Evolutionary conservation across 2,329 filamentous ascomycete genomes (phyloP), one percentile per base, ranked within the genome.

Genomic region (Colletotrichum zoysiae): DNA sequence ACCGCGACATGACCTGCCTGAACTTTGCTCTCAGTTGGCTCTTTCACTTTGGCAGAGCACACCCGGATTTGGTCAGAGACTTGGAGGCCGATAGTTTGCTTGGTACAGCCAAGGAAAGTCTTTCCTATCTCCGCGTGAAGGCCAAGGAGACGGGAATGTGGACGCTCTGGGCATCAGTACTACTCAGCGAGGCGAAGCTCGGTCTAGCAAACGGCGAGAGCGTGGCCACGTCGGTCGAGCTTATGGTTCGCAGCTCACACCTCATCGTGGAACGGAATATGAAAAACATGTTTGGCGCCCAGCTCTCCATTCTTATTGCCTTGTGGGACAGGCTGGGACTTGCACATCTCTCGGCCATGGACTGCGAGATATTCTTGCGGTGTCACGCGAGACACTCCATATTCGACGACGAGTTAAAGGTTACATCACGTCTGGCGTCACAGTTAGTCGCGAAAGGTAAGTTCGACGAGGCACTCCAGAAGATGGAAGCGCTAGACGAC

Each of bases 1-100:
- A 97, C 76, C 92, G 95, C 75, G 96, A 99, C 78, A 93, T 94
- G 86, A 91, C 89, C 5, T 98, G 96, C 78, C 86, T 99, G 68
- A 98, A 98, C 80, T 98, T 97, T 82, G 93, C 95, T 42, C 88
- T 99, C 73, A 97, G 95, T 78, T 99, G 96, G 96, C 86, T 98
- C 3, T 97, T 97, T 77, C 94, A 98, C 78, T 97, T 98, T 76
- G 93, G 92, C n/a, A 93, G 94, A 77, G 90, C 93, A 0, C 95
- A 95, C 76, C 93, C 95, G 0, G 86, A 90, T 65, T 87, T 94
- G n/a, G 90, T 95, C 75, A 88, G 86, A 60, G 88, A 91, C 63
- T 85, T 92, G 7, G 92, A 91, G 73, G 91, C 92, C 50, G 91
- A 88, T 76, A 93, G 90, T 69, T 91, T 94, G 86, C 84, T 95